Conservation (phyloP, 129 eudicot species). For the Solidago caesia region DNA sequence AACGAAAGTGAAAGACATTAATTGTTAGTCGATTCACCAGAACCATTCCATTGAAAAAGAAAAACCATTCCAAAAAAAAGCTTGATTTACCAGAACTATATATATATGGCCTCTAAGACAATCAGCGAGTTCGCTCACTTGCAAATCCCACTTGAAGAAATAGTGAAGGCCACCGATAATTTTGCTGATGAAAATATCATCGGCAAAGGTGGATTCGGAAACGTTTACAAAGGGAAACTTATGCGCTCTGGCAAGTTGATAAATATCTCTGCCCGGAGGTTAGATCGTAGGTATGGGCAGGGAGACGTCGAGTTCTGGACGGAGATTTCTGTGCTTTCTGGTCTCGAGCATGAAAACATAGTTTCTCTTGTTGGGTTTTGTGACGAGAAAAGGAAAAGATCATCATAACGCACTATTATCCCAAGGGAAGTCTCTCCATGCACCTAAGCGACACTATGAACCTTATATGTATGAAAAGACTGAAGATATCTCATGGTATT, state of each 20-base stretch:
- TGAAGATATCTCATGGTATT: not conserved
- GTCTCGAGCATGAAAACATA: not conserved
- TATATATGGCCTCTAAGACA: not conserved
- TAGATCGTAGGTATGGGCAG: conserved; percentile 1
- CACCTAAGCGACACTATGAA: not conserved
- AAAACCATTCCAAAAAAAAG: no score
- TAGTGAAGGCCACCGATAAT: not conserved
- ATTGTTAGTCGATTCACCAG: no score
- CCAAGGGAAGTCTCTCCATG: conserved; percentile 1
- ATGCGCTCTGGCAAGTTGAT: not conserved
- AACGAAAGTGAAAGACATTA: no score
- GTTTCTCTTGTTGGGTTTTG: not conserved
- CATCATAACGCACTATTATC: not conserved
- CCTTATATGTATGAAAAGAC: not conserved
- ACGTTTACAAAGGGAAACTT: not conserved
- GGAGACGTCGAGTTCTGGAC: conserved; percentile 1
- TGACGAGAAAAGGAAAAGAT: not conserved
- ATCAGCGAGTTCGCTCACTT: not conserved
- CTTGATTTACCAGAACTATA: no score
- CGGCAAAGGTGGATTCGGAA: not conserved
- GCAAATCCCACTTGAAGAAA: not conserved
- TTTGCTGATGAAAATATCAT: not conserved
- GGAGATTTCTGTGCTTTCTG: not conserved
- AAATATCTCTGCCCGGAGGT: not conserved
- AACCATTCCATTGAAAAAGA: no score